Percentiles rank a stretch among this genome's conserved stretches.
Evolutionary conservation across 148 eudicot genomes (phyloP).

Genomic region (Amaranthus cruentus): DNA sequence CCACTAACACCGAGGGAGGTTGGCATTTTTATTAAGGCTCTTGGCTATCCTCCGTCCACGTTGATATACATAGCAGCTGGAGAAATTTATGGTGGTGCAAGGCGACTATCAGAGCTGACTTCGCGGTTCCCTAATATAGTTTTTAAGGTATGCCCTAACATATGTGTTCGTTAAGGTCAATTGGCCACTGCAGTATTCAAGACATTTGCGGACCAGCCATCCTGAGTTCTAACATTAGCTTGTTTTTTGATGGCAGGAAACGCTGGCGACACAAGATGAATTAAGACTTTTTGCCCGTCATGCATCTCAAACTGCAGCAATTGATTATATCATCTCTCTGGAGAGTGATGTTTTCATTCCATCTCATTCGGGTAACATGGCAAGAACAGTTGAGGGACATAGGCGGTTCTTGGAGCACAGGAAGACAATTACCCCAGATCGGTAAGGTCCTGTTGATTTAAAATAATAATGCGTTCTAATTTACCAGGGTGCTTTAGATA

Average conservation of each 20-base stretch:
- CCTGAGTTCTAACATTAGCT: conserved; percentile 1
- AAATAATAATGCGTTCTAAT: background rate
- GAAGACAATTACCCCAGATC: conserved; percentile 82
- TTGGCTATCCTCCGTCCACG: conserved; percentile 72
- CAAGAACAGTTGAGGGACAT: conserved; percentile 90
- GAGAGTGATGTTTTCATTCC: conserved; percentile 86
- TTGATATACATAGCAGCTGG: conserved; percentile 89
- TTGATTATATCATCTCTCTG: conserved; percentile 79
- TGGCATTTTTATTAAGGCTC: conserved; percentile 77
- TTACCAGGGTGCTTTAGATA: background rate
- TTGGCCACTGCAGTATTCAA: background rate
- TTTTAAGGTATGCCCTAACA: conserved; percentile 47
- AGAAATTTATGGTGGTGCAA: conserved; percentile 80
- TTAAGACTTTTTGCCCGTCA: conserved; percentile 48
- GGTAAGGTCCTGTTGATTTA: conserved; percentile 33
- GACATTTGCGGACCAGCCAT: background rate
- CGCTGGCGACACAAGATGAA: conserved; percentile 63
- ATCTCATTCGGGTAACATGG: conserved; percentile 91
- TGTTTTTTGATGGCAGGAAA: conserved; percentile 56
- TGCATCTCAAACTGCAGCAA: conserved; percentile 89
- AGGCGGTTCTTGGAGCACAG: conserved; percentile 82
- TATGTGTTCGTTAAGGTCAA: background rate
- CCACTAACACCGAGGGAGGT: conserved; percentile 90
- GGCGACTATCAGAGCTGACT: conserved; percentile 66
- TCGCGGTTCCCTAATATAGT: conserved; percentile 74